Evolutionary conservation across 2,329 filamentous ascomycete species (phyloP).

Genomic region (Onygenales sp.): DNA sequence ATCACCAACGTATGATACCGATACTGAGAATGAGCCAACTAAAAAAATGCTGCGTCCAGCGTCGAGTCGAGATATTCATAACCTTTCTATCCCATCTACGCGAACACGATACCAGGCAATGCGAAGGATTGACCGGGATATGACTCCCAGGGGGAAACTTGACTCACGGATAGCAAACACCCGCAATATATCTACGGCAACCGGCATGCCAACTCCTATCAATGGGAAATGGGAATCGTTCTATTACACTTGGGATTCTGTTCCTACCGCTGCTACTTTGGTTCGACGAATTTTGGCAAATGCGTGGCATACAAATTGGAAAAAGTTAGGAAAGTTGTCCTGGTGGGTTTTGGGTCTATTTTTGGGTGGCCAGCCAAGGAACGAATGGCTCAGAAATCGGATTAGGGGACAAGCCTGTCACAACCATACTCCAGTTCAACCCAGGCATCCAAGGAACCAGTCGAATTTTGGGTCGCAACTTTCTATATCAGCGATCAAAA

Average conservation of each 20-base stretch:
- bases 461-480: not conserved
- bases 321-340: conserved; percentile 20
- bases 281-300: conserved; percentile 24
- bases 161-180: not conserved
- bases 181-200: not conserved
- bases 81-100: not conserved
- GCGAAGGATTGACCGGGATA: not conserved
- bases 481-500: not conserved
- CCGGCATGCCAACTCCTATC: not conserved
- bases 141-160: not conserved
- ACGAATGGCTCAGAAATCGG: conserved; percentile 8
- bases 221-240: not conserved
- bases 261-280: conserved; percentile 8
- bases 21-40: not conserved
- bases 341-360: conserved; percentile 30
- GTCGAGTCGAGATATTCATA: not conserved
- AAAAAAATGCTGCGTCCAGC: not conserved
- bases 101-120: not conserved
- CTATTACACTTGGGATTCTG: conserved; percentile 1
- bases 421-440: not conserved
- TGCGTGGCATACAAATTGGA: conserved; percentile 24
- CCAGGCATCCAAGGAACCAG: not conserved
- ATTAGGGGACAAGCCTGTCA: not conserved
- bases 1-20: not conserved
- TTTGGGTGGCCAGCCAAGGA: conserved; percentile 13